Percentiles rank a stretch among this genome's conserved stretches.
These are phyloP conservation scores for Neltuma alba DNA, from an alignment of 306 rosid species.

Conservation along the genomic window DNA sequence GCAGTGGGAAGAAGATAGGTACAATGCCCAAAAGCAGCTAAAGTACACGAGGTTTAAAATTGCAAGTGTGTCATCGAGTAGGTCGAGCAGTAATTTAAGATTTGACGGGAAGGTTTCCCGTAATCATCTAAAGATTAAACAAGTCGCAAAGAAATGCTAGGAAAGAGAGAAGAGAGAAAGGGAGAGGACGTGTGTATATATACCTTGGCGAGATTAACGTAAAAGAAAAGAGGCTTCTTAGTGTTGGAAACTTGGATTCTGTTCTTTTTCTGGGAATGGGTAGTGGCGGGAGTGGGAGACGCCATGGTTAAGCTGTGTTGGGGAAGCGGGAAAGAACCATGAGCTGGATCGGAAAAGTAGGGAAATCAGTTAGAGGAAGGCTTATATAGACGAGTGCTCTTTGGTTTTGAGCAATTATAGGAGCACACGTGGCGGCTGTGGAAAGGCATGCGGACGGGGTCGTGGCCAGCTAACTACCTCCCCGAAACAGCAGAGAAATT, in stretches of 20 bases:
- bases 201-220: conserved; percentile 94
- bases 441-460: conserved; percentile 30
- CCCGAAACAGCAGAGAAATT: not conserved
- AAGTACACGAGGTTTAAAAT: too few species aligned
- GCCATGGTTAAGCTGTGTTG: conserved; percentile 42
- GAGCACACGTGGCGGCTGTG: conserved; percentile 33
- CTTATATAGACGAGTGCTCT: conserved; percentile 45
- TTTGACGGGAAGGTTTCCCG: too few species aligned
- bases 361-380: not conserved
- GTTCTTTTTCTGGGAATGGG: conserved; percentile 52
- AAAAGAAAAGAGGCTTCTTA: conserved; percentile 96
- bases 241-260: conserved; percentile 95
- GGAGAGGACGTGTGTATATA: not conserved
- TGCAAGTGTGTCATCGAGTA: not conserved
- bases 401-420: not conserved
- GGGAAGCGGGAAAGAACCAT: conserved; percentile 11
- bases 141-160: not conserved
- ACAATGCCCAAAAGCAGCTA: too few species aligned
- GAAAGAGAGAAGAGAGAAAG: too few species aligned
- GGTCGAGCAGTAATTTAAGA: too few species aligned
- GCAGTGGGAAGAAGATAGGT: too few species aligned
- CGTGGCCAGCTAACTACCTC: not conserved
- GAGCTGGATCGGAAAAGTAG: conserved; percentile 39
- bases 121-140: too few species aligned
- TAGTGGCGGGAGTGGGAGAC: not conserved